Percentiles rank a stretch among this genome's conserved stretches.
These are phyloP conservation scores for Anthracocystis panici-leucophaei DNA, from an alignment of 1,284 basidiomycete genomes.

Conservation along the genomic window DNA sequence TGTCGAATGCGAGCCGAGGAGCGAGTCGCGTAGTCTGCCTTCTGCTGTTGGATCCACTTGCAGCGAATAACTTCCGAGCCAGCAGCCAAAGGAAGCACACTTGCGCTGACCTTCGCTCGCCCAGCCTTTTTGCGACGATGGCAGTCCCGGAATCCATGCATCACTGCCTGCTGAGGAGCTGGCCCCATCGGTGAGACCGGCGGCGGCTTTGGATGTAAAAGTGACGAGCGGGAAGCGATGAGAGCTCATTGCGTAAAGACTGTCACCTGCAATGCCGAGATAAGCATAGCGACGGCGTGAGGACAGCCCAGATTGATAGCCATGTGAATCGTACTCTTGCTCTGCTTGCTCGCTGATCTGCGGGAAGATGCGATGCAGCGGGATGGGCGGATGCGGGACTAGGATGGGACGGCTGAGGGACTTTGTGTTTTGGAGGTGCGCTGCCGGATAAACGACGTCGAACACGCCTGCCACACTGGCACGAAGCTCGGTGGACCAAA, in stretches of 20 bases:
- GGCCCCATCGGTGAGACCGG: constrained; percentile 31
- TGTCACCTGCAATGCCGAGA: constrained; percentile 60
- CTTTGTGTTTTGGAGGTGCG: constrained; percentile 50
- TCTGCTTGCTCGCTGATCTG: constrained; percentile 39
- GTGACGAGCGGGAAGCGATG: constrained; percentile 57
- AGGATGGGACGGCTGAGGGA: constrained; percentile 53
- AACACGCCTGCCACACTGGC: constrained; percentile 59
- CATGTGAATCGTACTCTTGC: not conserved
- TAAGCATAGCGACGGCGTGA: constrained; percentile 47
- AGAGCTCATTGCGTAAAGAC: constrained; percentile 62
- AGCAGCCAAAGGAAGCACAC: constrained; percentile 58
- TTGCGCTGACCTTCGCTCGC: constrained; percentile 41
- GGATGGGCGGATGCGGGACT: constrained; percentile 53
- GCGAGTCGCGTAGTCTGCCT: constrained; percentile 36
- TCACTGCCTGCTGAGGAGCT: constrained; percentile 13
- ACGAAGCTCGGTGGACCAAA: constrained; percentile 54
- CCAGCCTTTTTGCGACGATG: constrained; percentile 41
- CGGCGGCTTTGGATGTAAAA: constrained; percentile 44
- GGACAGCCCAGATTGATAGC: not conserved
- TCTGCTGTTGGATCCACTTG: constrained; percentile 45
- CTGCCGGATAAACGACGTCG: constrained; percentile 58
- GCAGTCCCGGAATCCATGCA: constrained; percentile 25
- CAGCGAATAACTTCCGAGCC: constrained; percentile 57
- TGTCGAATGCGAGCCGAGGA: constrained; percentile 29
- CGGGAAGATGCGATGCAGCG: constrained; percentile 48